Evolutionary conservation across 495 filamentous ascomycete genomes (phyloP).

Genomic region (Aspergillus sparsus): DNA sequence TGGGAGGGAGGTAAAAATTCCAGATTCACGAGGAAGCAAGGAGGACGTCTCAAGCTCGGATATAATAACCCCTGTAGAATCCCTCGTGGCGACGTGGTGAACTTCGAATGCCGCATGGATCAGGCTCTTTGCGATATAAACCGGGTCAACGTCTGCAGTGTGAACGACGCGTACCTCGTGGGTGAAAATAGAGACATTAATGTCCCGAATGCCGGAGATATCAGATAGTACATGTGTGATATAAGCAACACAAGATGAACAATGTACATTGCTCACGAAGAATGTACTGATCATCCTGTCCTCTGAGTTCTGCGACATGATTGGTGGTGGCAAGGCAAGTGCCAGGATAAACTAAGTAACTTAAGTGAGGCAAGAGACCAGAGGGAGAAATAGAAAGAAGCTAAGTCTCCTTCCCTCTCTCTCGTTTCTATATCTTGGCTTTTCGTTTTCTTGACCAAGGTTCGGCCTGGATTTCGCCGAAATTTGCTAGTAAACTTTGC

Average conservation of each 20-base stretch:
- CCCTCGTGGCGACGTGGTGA: constrained; percentile 45
- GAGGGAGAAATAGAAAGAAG: neutral
- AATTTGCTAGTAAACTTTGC: neutral
- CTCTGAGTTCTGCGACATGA: constrained; percentile 19
- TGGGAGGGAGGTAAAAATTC: constrained; percentile 28
- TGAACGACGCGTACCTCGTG: constrained; percentile 49
- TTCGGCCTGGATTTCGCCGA: neutral
- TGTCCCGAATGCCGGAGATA: constrained; percentile 33
- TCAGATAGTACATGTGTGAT: constrained; percentile 44
- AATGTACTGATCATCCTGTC: constrained; percentile 35
- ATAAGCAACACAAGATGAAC: constrained; percentile 54
- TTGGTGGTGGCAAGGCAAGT: neutral
- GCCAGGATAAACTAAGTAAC: neutral
- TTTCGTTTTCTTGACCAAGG: neutral
- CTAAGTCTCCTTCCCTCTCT: neutral
- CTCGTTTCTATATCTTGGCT: neutral
- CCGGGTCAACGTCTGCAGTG: constrained; percentile 28
- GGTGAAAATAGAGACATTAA: constrained; percentile 49
- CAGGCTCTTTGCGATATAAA: constrained; percentile 41
- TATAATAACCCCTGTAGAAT: constrained; percentile 30
- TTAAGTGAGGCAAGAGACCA: neutral
- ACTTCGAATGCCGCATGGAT: constrained; percentile 55
- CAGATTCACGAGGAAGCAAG: constrained; percentile 33
- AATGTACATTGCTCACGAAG: constrained; percentile 54
- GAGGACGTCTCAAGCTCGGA: constrained; percentile 39